Evolutionary conservation across 768 basidiomycete species (phyloP).

Genomic region (Phaeotremella skinneri): DNA sequence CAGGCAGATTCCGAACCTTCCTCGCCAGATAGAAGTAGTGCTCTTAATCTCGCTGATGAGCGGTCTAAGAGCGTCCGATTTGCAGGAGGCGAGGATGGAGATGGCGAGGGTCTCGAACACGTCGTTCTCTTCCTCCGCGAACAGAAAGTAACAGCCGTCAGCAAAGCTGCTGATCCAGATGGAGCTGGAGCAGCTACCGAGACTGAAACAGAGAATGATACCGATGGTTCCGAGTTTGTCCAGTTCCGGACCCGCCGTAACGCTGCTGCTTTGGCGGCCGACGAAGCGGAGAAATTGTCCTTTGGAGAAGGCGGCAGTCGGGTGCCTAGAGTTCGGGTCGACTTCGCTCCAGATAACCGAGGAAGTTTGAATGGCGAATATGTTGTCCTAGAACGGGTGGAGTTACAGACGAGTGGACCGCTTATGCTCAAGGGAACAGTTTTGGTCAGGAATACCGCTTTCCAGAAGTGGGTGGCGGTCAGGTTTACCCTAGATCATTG

Average conservation of each 20-base stretch:
- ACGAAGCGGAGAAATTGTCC: constrained; percentile 36
- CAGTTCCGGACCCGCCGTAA: constrained; percentile 47
- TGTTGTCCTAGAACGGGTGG: constrained; percentile 54
- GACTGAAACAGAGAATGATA: constrained; percentile 57
- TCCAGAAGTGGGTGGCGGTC: constrained; percentile 78
- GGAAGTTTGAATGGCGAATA: constrained; percentile 39
- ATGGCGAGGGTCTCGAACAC: constrained; percentile 79
- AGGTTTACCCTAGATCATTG: constrained; percentile 92
- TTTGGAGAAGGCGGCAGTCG: constrained; percentile 39
- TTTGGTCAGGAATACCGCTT: constrained; percentile 80
- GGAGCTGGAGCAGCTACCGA: constrained; percentile 54
- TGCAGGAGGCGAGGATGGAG: constrained; percentile 40
- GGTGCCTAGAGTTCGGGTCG: constrained; percentile 42
- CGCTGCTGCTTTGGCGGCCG: constrained; percentile 38
- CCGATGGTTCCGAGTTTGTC: constrained; percentile 44
- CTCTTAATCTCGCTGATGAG: constrained; percentile 26
- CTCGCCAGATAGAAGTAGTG: constrained; percentile 59
- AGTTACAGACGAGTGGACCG: constrained; percentile 49
- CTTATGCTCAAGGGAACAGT: constrained; percentile 65
- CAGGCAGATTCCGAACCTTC: constrained; percentile 62
- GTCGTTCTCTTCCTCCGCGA: constrained; percentile 91
- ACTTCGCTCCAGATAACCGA: constrained; percentile 43
- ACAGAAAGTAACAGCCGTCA: constrained; percentile 91
- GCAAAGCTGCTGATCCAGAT: constrained; percentile 59
- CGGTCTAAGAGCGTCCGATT: constrained; percentile 84